Evolutionary conservation across 2,329 filamentous ascomycete species (phyloP).

Genomic region (Immersiporthe knoxdaviesiana): DNA sequence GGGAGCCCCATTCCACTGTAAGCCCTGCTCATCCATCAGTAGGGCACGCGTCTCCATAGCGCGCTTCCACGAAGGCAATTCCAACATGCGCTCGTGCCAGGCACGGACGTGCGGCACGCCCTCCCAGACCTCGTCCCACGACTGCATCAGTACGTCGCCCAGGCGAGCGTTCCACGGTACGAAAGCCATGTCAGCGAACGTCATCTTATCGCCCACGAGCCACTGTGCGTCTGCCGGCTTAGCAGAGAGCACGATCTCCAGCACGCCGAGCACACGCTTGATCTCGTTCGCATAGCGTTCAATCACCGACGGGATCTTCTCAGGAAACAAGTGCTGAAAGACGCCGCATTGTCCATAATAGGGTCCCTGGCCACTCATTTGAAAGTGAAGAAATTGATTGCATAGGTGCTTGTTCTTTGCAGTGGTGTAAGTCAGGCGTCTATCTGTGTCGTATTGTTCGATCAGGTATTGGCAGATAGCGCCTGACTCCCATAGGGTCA

Average conservation of each 20-base stretch:
- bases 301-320: slow-evolving; percentile 32
- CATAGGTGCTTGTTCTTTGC: slow-evolving; percentile 31
- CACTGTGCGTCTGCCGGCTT: slow-evolving; percentile 31
- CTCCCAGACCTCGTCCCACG: slow-evolving; percentile 34
- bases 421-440: slow-evolving; percentile 31
- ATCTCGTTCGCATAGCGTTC: slow-evolving; percentile 36
- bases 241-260: slow-evolving; percentile 31
- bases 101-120: slow-evolving; percentile 35
- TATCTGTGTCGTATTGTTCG: slow-evolving; percentile 35
- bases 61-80: slow-evolving; percentile 39
- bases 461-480: slow-evolving; percentile 35
- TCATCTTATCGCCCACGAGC: slow-evolving; percentile 35
- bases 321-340: slow-evolving; percentile 41
- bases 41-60: slow-evolving; percentile 38
- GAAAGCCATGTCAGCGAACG: slow-evolving; percentile 35
- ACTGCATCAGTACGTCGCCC: slow-evolving; percentile 23
- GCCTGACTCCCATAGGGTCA: slow-evolving; percentile 37
- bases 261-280: slow-evolving; percentile 33
- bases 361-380: slow-evolving; percentile 48
- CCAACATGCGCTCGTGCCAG: slow-evolving; percentile 43
- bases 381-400: slow-evolving; percentile 46
- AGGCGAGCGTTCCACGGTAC: slow-evolving; percentile 34
- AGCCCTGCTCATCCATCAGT: slow-evolving; percentile 43
- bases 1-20: slow-evolving; percentile 42
- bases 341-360: slow-evolving; percentile 46